These are phyloP conservation scores for Malassezia caprae DNA, from an alignment of 1,284 basidiomycete species.

Conservation along the genomic window DNA sequence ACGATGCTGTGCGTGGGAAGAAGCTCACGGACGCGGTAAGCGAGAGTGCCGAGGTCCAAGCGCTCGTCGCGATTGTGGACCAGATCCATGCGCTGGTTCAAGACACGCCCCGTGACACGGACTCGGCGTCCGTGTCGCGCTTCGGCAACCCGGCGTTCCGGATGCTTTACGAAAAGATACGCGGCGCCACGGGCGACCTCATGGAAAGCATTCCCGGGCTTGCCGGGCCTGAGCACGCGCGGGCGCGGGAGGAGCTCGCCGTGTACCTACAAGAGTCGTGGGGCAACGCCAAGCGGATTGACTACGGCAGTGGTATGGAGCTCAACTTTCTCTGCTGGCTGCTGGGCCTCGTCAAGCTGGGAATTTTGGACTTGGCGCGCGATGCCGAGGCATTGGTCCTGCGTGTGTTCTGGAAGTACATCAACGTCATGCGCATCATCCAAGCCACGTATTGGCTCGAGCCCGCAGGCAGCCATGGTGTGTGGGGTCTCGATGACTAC, in stretches of 20 bases:
- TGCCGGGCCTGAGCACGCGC: conserved; percentile 7
- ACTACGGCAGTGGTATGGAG: conserved; percentile 99
- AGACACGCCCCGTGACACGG: conserved; percentile 64
- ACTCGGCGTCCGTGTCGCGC: conserved; percentile 73
- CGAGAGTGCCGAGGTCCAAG: conserved; percentile 17
- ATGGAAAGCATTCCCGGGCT: conserved; percentile 45
- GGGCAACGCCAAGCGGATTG: conserved; percentile 84
- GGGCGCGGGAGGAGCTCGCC: conserved; percentile 48
- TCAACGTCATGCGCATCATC: conserved; percentile 66
- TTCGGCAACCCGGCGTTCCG: conserved; percentile 97
- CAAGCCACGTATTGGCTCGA: conserved; percentile 96
- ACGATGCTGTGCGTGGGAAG: conserved; percentile 64
- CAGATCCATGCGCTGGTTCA: conserved; percentile 48
- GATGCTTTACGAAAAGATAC: conserved; percentile 73
- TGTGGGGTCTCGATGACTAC: conserved; percentile 97
- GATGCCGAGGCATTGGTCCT: conserved; percentile 73
- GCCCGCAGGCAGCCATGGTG: conserved; percentile 92
- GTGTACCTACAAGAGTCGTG: conserved; percentile 77
- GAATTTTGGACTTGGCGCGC: conserved; percentile 54
- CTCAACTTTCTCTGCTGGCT: conserved; percentile 95
- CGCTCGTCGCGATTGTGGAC: conserved; percentile 38
- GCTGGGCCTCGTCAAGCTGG: conserved; percentile 71
- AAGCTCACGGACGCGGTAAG: conserved; percentile 57
- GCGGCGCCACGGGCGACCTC: conserved; percentile 54
- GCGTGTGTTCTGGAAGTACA: conserved; percentile 68